Conservation (phyloP, 1,139 yeast genomes). For the Saccharomyces hybrid region DNA sequence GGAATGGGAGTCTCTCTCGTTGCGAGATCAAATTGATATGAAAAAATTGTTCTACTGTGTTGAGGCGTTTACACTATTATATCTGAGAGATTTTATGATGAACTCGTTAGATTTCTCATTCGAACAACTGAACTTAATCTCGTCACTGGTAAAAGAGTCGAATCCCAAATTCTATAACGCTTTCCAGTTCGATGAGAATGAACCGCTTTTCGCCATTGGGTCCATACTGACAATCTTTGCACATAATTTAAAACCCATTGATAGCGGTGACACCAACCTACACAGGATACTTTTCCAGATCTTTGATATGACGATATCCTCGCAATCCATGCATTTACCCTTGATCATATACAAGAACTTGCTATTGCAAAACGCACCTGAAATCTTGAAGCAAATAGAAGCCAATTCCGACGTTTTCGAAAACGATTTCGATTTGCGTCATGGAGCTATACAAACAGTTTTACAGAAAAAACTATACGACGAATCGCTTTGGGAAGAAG, state of each 20-base stretch:
- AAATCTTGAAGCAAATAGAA: slow-evolving; percentile 16
- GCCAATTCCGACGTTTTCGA: slow-evolving; percentile 21
- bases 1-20: background rate
- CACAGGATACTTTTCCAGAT: slow-evolving; percentile 17
- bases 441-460: slow-evolving; percentile 26
- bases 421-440: slow-evolving; percentile 25
- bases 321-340: slow-evolving; percentile 26
- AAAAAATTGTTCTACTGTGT: slow-evolving; percentile 42
- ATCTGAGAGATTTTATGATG: slow-evolving; percentile 81
- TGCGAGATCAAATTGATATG: slow-evolving; percentile 24
- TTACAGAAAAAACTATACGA: slow-evolving; percentile 11
- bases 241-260: slow-evolving; percentile 45
- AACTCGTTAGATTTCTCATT: slow-evolving; percentile 58
- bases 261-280: slow-evolving; percentile 7
- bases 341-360: slow-evolving; percentile 23
- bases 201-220: slow-evolving; percentile 63
- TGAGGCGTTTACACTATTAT: slow-evolving; percentile 51
- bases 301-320: slow-evolving; percentile 25
- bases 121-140: slow-evolving; percentile 57
- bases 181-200: slow-evolving; percentile 41
- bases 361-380: slow-evolving; percentile 15
- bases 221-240: slow-evolving; percentile 71
- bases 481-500: slow-evolving; percentile 15
- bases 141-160: slow-evolving; percentile 45
- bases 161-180: slow-evolving; percentile 48